These are phyloP conservation scores for Ceraceosorus bombacis DNA, from an alignment of 1,284 basidiomycete species.

Conservation along the genomic window DNA sequence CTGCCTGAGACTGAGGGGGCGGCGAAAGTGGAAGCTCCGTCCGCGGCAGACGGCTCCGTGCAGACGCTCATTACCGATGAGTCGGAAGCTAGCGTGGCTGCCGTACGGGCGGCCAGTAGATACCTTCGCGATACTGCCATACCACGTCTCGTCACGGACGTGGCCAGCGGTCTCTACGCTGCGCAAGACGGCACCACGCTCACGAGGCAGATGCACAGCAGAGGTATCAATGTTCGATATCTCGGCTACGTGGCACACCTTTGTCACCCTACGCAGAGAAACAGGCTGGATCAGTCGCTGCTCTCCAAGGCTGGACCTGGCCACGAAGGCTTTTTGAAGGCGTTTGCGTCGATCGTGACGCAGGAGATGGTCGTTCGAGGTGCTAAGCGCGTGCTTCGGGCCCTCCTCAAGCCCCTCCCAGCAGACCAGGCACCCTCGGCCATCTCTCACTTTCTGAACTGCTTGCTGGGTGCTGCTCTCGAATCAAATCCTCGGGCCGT, in stretches of 20 bases:
- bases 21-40: neutral
- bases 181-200: constrained; percentile 54
- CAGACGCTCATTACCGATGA: constrained; percentile 50
- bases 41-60: constrained; percentile 18
- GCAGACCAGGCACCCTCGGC: constrained; percentile 25
- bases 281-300: constrained; percentile 38
- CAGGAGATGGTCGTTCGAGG: constrained; percentile 58
- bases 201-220: constrained; percentile 53
- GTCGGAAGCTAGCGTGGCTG: constrained; percentile 53
- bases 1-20: constrained; percentile 16
- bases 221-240: constrained; percentile 60
- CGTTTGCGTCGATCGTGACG: constrained; percentile 48
- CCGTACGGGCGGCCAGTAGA: constrained; percentile 54
- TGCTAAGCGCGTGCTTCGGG: constrained; percentile 54
- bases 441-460: constrained; percentile 57
- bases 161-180: constrained; percentile 51
- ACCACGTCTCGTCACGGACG: constrained; percentile 51
- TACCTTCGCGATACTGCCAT: constrained; percentile 54
- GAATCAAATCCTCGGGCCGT: constrained; percentile 51
- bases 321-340: constrained; percentile 36
- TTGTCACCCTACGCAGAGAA: constrained; percentile 49
- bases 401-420: constrained; percentile 36
- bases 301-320: constrained; percentile 39
- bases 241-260: constrained; percentile 52
- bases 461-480: constrained; percentile 53